Evolutionary conservation across 768 basidiomycete genomes (phyloP).

Genomic region (Psilocybe azurescens): DNA sequence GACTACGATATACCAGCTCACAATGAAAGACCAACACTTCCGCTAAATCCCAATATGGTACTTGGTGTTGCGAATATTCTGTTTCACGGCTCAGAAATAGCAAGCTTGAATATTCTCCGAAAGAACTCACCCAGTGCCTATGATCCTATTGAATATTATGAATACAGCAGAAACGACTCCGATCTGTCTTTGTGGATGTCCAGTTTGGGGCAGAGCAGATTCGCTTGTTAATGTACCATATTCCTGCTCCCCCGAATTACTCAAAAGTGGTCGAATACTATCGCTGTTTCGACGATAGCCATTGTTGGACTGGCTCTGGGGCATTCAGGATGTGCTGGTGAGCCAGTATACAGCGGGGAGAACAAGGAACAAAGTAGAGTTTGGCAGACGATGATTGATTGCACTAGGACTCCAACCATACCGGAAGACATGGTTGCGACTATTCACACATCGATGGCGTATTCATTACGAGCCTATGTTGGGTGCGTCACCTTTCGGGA

Average conservation of each 20-base stretch:
- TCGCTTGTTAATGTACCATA: slow-evolving; percentile 3
- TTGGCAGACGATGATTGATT: background rate
- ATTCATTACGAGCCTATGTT: background rate
- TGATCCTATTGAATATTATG: slow-evolving; percentile 50
- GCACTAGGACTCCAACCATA: background rate
- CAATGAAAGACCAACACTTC: slow-evolving; percentile 45
- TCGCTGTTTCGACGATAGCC: background rate
- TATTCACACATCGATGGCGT: slow-evolving; percentile 8
- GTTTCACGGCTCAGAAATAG: background rate
- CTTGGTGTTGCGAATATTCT: slow-evolving; percentile 48
- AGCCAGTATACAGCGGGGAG: background rate
- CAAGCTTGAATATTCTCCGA: background rate
- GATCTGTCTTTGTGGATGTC: slow-evolving; percentile 17
- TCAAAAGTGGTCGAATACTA: background rate
- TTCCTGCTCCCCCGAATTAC: background rate
- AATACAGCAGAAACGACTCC: slow-evolving; percentile 41
- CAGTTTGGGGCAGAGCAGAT: background rate
- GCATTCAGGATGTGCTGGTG: background rate
- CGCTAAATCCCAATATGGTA: slow-evolving; percentile 40
- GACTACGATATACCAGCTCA: slow-evolving; percentile 14
- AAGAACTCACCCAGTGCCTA: slow-evolving; percentile 44
- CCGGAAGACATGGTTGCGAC: slow-evolving; percentile 2
- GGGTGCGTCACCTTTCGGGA: too few relatives aligned
- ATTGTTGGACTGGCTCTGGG: background rate
- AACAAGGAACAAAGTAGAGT: background rate